Conservation (phyloP, 495 filamentous ascomycete species). For the Opeltia flavorubescens region DNA sequence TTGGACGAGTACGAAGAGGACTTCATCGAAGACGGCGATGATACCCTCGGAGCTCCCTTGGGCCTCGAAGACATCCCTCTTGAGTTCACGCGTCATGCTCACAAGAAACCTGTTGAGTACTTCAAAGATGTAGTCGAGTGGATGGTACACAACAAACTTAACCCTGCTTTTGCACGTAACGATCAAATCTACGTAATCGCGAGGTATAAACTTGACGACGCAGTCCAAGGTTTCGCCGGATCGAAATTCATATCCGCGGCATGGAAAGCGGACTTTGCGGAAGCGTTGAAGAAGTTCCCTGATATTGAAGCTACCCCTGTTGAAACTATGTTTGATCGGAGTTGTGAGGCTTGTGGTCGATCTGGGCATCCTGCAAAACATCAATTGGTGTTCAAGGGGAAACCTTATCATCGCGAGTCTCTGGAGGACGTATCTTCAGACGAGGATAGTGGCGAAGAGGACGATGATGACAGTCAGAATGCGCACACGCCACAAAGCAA, state of each 20-base stretch:
- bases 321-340: slow-evolving; percentile 25
- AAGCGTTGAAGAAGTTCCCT: slow-evolving; percentile 53
- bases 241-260: slow-evolving; percentile 61
- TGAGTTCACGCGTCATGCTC: slow-evolving; percentile 50
- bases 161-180: slow-evolving; percentile 54
- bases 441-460: slow-evolving; percentile 24
- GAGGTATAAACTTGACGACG: slow-evolving; percentile 61
- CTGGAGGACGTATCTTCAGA: slow-evolving; percentile 50
- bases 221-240: slow-evolving; percentile 49
- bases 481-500: too few relatives aligned
- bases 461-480: slow-evolving; percentile 23
- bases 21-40: slow-evolving; percentile 52
- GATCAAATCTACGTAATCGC: slow-evolving; percentile 55
- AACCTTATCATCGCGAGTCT: slow-evolving; percentile 53
- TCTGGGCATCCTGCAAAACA: slow-evolving; percentile 50
- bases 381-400: slow-evolving; percentile 47
- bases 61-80: slow-evolving; percentile 47
- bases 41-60: slow-evolving; percentile 46
- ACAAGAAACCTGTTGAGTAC: slow-evolving; percentile 57
- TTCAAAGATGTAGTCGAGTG: slow-evolving; percentile 72
- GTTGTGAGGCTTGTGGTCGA: slow-evolving; percentile 69
- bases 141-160: slow-evolving; percentile 65
- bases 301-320: slow-evolving; percentile 24
- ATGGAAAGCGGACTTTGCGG: slow-evolving; percentile 55
- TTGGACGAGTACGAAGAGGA: slow-evolving; percentile 52